Base-by-base conservation (phyloP, 805 yeast species). In the Pichia rugopelliculosa region DNA sequence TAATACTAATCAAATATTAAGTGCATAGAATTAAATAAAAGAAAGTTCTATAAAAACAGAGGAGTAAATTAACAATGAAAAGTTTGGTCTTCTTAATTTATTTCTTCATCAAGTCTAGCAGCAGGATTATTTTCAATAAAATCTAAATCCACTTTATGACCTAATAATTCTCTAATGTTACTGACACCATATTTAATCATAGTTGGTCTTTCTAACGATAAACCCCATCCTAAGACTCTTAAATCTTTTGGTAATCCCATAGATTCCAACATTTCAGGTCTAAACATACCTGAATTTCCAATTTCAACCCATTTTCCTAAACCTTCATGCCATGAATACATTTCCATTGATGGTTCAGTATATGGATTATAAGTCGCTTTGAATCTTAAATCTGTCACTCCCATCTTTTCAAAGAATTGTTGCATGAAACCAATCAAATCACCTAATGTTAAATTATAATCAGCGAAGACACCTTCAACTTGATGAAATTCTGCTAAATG, bases 401-500 rank as follows among this genome's bases (percentile, higher is more conserved):
- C 99, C 99, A 93, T 93, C 73, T 87, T 87, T 49, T 81, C 79
- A 71, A 93, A 93, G 79, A 93, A 93, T 63, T 84, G 87, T 69
- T 93, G 91, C 99, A 93, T 90, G 80, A 93, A 93, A 33, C 96
- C 96, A 67, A 93, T 93, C 69, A 93, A 76, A 65, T 91, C 96
- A 54, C 99, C 99, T 59, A 93, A 74, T 7, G 99, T 90, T 58
- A 93, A 73, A 67, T 89, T 84, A 70, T 88, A 91, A 66, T 95
- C 99, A 27, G 98, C 99, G 62, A 93, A 76, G 46, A 93, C 99
- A 74, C 99, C 99, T 73, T 93, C 99, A 53, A 93, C 95, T 73
- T 93, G 99, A 71, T 93, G 98, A 77, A 93, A 93, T 73, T 93
- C 99, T 36, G 99, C 99, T 70, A 93, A 79, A 69, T 93, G 99